Conservation (phyloP, 2,329 filamentous ascomycete genomes). For the Penicillium palitans region DNA sequence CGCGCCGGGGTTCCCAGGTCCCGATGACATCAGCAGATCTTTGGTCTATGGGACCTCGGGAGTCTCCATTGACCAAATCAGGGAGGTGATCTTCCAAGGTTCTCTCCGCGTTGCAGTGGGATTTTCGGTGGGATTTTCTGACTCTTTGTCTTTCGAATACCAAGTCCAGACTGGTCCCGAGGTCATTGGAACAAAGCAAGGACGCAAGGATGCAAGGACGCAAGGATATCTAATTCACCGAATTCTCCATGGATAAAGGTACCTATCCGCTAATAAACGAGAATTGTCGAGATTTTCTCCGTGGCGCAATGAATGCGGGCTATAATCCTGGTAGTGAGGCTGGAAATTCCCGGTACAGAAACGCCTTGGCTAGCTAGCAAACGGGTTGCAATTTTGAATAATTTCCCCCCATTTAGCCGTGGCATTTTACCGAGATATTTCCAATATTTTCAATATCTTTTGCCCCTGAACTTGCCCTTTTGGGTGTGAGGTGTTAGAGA, state of each 20-base stretch:
- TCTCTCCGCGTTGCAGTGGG: not conserved
- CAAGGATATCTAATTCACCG: not conserved
- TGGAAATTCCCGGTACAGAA: not conserved
- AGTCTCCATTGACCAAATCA: not conserved
- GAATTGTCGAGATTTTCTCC: not conserved
- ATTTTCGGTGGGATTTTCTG: not conserved
- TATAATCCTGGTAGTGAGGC: slow-evolving; percentile 2
- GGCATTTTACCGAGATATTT: not conserved
- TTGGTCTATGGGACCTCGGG: too few relatives aligned
- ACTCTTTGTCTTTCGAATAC: not conserved
- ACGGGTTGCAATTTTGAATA: not conserved
- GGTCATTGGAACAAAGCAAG: not conserved
- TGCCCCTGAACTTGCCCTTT: not conserved
- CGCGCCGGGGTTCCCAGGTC: not conserved
- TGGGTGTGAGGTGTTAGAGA: not conserved
- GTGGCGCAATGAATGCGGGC: not conserved
- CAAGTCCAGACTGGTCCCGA: not conserved
- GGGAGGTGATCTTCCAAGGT: not conserved
- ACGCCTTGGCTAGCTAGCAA: not conserved
- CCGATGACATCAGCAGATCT: slow-evolving; percentile 2
- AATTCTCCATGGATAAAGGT: not conserved
- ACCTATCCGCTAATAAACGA: not conserved
- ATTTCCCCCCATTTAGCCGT: slow-evolving; percentile 7
- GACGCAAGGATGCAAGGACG: not conserved
- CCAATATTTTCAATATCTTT: not conserved